Evolutionary conservation across 1,139 yeast species (phyloP).

Genomic region (Zhuliangozyma blackwelliae): DNA sequence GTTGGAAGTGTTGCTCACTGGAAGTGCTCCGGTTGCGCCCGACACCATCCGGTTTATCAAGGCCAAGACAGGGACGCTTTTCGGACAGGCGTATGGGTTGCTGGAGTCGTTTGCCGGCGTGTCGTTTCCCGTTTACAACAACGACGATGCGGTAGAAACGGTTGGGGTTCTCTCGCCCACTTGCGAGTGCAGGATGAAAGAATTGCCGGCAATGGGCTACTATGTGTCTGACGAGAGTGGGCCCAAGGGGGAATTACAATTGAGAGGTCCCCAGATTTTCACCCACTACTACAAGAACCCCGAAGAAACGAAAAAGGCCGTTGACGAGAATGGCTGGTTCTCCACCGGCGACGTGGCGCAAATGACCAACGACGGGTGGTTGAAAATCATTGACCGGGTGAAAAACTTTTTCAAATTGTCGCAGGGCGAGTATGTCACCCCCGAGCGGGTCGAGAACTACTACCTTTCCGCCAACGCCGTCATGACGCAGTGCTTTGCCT

Average conservation of each 20-base stretch:
- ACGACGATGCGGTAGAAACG: constrained; percentile 51
- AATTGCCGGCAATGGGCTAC: constrained; percentile 68
- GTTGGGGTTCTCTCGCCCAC: constrained; percentile 58
- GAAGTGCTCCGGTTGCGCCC: constrained; percentile 72
- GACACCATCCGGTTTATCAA: constrained; percentile 58
- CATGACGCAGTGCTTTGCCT: constrained; percentile 53
- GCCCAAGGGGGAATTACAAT: constrained; percentile 53
- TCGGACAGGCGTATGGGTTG: constrained; percentile 73
- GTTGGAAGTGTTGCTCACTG: constrained; percentile 43
- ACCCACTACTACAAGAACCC: constrained; percentile 57
- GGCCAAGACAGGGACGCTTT: constrained; percentile 55
- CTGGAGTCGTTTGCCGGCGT: constrained; percentile 77
- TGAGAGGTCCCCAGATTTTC: constrained; percentile 69
- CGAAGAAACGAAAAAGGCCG: constrained; percentile 24
- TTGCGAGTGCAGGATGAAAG: constrained; percentile 57
- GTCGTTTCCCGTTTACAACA: constrained; percentile 37
- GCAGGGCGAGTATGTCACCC: constrained; percentile 80
- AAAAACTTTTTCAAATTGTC: constrained; percentile 78
- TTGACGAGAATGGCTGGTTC: constrained; percentile 53
- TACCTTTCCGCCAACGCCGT: constrained; percentile 54
- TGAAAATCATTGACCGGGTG: constrained; percentile 66
- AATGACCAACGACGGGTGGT: constrained; percentile 46
- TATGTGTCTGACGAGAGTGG: constrained; percentile 37
- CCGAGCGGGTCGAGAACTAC: constrained; percentile 68
- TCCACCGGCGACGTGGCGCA: constrained; percentile 71